Conservation (phyloP, 768 basidiomycete genomes). For the Neoboletus brunneissimus region DNA sequence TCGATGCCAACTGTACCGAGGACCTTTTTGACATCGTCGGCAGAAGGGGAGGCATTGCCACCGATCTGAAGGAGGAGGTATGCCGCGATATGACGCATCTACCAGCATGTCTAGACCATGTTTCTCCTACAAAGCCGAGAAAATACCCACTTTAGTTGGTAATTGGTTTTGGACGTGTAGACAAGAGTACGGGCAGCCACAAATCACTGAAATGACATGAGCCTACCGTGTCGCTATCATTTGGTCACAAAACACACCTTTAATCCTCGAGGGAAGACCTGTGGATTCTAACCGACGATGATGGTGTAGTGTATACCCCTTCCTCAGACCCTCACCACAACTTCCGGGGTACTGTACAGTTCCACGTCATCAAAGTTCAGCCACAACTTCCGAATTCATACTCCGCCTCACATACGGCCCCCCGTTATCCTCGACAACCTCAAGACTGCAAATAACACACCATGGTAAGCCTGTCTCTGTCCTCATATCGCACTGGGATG, state of each 20-base stretch:
- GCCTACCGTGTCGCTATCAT: background rate
- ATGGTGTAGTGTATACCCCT: conserved; percentile 22
- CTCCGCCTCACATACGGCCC: conserved; percentile 20
- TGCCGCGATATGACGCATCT: conserved; percentile 94
- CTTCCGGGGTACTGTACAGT: conserved; percentile 55
- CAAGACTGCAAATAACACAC: conserved; percentile 29
- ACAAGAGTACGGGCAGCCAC: conserved; percentile 73
- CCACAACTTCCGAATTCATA: conserved; percentile 40
- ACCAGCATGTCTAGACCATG: conserved; percentile 1
- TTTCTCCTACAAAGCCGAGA: background rate
- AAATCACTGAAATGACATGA: conserved; percentile 64
- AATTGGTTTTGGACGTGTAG: conserved; percentile 29
- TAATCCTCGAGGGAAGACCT: conserved; percentile 94
- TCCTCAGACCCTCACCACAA: conserved; percentile 10
- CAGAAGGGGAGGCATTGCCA: conserved; percentile 85
- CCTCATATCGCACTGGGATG: background rate
- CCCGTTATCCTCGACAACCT: conserved; percentile 25
- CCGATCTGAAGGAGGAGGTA: conserved; percentile 96
- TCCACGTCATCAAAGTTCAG: conserved; percentile 43
- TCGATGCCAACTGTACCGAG: conserved; percentile 86
- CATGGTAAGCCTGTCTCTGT: conserved; percentile 29
- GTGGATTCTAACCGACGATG: conserved; percentile 84
- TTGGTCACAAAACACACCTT: conserved; percentile 38
- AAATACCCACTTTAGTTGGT: conserved; percentile 43
- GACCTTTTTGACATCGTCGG: conserved; percentile 84